A percentile compares a stretch with the other conserved stretches of the same genome.
phyloP scores from a whole-genome alignment of 805 yeast species.

The Sugiyamaella marilandica region DNA sequence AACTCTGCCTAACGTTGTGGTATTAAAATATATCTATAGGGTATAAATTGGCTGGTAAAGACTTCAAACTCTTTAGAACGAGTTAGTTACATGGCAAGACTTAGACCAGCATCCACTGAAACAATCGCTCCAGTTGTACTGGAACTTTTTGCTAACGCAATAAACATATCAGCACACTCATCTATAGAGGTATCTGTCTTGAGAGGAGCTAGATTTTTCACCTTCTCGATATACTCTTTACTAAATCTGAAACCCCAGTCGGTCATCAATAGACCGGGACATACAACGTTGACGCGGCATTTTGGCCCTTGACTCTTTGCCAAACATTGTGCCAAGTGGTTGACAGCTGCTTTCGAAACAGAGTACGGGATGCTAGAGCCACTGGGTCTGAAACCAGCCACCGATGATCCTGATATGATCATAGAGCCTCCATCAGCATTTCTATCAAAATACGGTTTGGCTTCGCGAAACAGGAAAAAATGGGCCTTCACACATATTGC shows the following conservation, averaged over 20 bases:
- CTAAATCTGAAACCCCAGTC: conserved; percentile 31
- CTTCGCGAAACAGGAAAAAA: conserved; percentile 31
- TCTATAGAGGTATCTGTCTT: conserved; percentile 16
- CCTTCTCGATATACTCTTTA: conserved; percentile 18
- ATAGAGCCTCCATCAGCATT: conserved; percentile 36
- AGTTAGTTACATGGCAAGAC: neutral
- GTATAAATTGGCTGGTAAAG: too few species aligned
- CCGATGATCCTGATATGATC: conserved; percentile 38
- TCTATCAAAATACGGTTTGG: conserved; percentile 29
- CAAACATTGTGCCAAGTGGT: conserved; percentile 28
- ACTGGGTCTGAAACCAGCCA: conserved; percentile 32
- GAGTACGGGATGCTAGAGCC: conserved; percentile 37
- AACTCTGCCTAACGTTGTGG: too few species aligned
- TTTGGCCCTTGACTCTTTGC: conserved; percentile 26
- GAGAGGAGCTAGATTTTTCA: conserved; percentile 16
- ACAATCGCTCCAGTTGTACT: conserved; percentile 25
- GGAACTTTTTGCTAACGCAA: conserved; percentile 25
- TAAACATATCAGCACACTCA: conserved; percentile 26
- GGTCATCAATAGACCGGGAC: conserved; percentile 25
- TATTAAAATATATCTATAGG: too few species aligned
- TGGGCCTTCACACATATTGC: conserved; percentile 32
- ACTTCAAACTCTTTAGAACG: too few species aligned
- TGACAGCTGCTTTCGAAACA: conserved; percentile 32
- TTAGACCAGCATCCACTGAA: conserved; percentile 37
- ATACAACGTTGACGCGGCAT: conserved; percentile 21